These are phyloP conservation scores for Kalanchoe fedtschenkoi DNA, from an alignment of 164 flowering plant genomes.

Conservation along the genomic window DNA sequence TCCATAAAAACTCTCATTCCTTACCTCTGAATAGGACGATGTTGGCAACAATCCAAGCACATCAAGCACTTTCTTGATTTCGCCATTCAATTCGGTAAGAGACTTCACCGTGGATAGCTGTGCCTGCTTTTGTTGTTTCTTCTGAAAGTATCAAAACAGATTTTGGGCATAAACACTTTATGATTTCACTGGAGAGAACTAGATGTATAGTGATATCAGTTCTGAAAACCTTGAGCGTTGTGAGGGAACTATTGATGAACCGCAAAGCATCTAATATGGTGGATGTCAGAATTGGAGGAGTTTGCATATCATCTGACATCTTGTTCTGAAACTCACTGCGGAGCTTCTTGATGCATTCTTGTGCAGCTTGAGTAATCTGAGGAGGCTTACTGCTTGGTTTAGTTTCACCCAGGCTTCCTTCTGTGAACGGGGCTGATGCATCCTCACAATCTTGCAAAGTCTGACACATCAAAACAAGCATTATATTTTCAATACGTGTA, in stretches of 20 bases:
- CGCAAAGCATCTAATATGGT: slow-evolving; percentile 49
- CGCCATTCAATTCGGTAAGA: slow-evolving; percentile 43
- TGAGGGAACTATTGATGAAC: slow-evolving; percentile 43
- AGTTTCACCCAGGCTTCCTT: slow-evolving; percentile 13
- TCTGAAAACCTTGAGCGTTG: slow-evolving; percentile 44
- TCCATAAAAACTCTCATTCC: neutral
- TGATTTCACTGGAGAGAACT: slow-evolving; percentile 3
- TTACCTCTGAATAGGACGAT: slow-evolving; percentile 48
- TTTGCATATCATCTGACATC: slow-evolving; percentile 75
- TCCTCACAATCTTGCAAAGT: slow-evolving; percentile 66
- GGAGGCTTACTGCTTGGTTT: slow-evolving; percentile 16
- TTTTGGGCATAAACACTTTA: neutral
- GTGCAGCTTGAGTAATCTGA: slow-evolving; percentile 28
- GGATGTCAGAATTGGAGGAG: slow-evolving; percentile 39
- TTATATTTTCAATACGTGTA: neutral
- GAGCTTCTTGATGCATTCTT: slow-evolving; percentile 45
- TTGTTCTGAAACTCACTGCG: slow-evolving; percentile 41
- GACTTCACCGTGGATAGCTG: slow-evolving; percentile 31
- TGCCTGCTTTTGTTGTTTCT: slow-evolving; percentile 48
- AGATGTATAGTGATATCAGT: slow-evolving; percentile 30
- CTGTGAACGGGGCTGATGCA: slow-evolving; percentile 26
- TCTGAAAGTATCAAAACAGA: slow-evolving; percentile 20
- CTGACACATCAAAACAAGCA: slow-evolving; percentile 15
- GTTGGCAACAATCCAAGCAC: slow-evolving; percentile 51
- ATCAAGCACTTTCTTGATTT: slow-evolving; percentile 41